Evolutionary conservation across 495 filamentous ascomycete genomes (phyloP).

Genomic region (Penicillium maclennaniae): DNA sequence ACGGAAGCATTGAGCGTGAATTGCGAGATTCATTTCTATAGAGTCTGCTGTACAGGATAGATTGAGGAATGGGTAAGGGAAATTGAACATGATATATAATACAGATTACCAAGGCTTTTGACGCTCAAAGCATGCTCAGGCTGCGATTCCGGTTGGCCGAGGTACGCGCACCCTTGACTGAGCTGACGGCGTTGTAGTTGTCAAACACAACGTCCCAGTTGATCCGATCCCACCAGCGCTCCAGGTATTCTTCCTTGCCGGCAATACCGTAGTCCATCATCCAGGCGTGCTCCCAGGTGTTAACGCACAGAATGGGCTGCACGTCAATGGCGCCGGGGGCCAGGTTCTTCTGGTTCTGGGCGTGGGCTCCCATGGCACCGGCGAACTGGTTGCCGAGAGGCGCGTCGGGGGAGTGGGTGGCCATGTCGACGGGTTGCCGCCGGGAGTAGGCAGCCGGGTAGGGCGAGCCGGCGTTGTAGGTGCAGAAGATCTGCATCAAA

Average conservation of each 20-base stretch:
- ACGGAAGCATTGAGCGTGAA: conserved; percentile 1
- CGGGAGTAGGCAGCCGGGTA: conserved; percentile 82
- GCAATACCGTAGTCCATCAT: conserved; percentile 76
- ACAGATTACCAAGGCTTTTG: conserved; percentile 29
- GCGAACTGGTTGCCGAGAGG: conserved; percentile 42
- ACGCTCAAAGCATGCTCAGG: conserved; percentile 29
- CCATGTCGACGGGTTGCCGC: conserved; percentile 74
- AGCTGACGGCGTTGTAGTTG: conserved; percentile 39
- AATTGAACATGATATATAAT: conserved; percentile 30
- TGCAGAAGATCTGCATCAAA: conserved; percentile 71
- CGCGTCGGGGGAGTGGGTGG: conserved; percentile 52
- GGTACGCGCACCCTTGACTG: conserved; percentile 19
- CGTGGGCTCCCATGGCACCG: conserved; percentile 48
- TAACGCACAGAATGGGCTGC: conserved; percentile 79
- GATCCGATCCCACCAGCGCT: conserved; percentile 80
- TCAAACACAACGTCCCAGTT: conserved; percentile 74
- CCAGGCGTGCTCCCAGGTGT: conserved; percentile 96
- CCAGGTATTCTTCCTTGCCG: conserved; percentile 72
- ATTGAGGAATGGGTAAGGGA: conserved; percentile 6
- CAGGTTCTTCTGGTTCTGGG: conserved; percentile 40
- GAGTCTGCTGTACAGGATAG: conserved; percentile 17
- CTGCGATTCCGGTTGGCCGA: conserved; percentile 22
- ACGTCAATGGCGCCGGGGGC: conserved; percentile 68
- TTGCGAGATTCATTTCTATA: conserved; percentile 16
- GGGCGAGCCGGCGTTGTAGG: conserved; percentile 88